These are phyloP conservation scores for Wickerhamomyces sydowiorum DNA, from an alignment of 805 yeast species.

Conservation along the genomic window DNA sequence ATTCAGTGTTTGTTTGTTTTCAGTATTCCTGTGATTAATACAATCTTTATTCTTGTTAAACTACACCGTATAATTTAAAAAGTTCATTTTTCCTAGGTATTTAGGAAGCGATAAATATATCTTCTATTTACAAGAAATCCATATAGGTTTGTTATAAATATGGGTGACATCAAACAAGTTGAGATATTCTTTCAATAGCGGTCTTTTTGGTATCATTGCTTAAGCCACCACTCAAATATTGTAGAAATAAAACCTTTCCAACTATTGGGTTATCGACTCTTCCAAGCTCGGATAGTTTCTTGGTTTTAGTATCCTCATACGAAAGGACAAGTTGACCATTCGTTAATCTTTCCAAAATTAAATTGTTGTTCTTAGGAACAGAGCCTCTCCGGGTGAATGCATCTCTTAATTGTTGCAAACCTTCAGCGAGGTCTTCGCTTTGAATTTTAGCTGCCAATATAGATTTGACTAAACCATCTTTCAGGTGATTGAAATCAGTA, in stretches of 20 bases:
- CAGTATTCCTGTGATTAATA: no score
- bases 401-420: conserved; percentile 60
- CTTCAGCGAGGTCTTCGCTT: conserved; percentile 44
- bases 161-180: conserved; percentile 16
- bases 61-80: no score
- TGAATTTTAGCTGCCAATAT: conserved; percentile 57
- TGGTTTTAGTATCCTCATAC: conserved; percentile 35
- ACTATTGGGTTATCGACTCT: conserved; percentile 54
- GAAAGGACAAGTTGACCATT: conserved; percentile 42
- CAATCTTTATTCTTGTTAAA: no score
- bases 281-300: conserved; percentile 43
- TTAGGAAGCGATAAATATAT: no score
- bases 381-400: conserved; percentile 62
- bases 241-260: conserved; percentile 62
- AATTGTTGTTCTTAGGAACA: conserved; percentile 67
- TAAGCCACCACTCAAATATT: conserved; percentile 74
- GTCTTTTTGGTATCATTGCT: conserved; percentile 46
- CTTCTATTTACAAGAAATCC: no score
- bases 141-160: no score
- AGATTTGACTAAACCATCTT: conserved; percentile 85
- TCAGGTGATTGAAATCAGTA: conserved; percentile 84
- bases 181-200: conserved; percentile 31
- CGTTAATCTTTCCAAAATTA: conserved; percentile 49
- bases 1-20: background rate
- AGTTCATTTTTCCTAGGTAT: no score